Evolutionary conservation across 495 filamentous ascomycete species (phyloP), one percentile per base, ranked within the genome.

Genomic region (Penicillium bialowiezense): DNA sequence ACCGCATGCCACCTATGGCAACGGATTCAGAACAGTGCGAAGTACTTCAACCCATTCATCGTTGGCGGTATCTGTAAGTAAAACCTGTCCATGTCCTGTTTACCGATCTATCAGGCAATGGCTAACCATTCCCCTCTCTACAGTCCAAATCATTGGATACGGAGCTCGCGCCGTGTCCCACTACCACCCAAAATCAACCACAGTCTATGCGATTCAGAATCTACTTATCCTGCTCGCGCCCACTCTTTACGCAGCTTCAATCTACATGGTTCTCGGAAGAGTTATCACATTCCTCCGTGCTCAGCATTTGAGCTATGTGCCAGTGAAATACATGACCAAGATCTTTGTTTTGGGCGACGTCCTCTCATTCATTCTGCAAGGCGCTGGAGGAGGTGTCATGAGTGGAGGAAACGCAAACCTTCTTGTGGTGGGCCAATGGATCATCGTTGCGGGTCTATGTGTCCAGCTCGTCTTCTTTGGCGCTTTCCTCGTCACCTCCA

Each of bases 11-110:
- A 54, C 13, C 19, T 54, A 8, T 54, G 35, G 17, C 52, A 54
- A 28, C 31, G 85, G 5, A 37, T 74, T 36, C 68, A 60, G 18
- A 71, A 62, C 13, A 64, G 64, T 48, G 79, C 78, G n/a, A 85
- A 77, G 80, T 86, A 80, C 58, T 84, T 86, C 43, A 78, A 77
- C 9, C 75, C 83, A 0, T 72, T 86, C 23, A 21, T 81, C 10
- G 52, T 85, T 21, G 84, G 82, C 12, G 76, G 78, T 33, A 43
- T 75, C 20, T 81, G 81, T 85, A 68, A 58, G 74, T 19, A 21
- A 13, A 12, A n/a, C 14, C 23, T 26, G 23, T 8, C 8, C 4
- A 8, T 4, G 8, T 26, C 23, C 3, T 26, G 3, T 3, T 8
- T 4, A 26, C 3, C 3, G 23, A n/a, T n/a, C n/a, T n/a, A n/a